Percentiles rank a stretch among this genome's conserved stretches.
Evolutionary conservation across 2,329 filamentous ascomycete species (phyloP).

Genomic region (Botryotinia narcissicola): DNA sequence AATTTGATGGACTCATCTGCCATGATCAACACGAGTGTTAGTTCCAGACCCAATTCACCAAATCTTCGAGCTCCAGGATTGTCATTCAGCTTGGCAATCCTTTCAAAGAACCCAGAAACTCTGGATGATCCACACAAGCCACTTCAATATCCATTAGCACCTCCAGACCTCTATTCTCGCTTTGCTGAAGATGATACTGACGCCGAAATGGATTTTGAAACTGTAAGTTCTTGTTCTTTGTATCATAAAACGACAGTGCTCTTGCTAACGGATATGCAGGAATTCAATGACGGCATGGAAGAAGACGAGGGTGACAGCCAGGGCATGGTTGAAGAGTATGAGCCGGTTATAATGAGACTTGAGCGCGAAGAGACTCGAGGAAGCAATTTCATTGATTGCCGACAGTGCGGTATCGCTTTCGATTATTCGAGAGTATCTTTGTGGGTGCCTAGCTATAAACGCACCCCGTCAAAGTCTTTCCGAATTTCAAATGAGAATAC

Average conservation of each 20-base stretch:
- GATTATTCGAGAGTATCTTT: neutral
- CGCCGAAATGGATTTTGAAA: no score
- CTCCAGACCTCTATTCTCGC: neutral
- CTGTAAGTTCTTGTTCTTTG: neutral
- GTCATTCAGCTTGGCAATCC: neutral
- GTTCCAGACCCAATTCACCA: neutral
- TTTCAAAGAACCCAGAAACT: neutral
- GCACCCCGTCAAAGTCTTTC: neutral
- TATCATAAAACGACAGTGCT: neutral
- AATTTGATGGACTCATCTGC: neutral
- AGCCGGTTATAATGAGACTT: neutral
- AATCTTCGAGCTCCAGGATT: neutral
- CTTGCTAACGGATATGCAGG: neutral
- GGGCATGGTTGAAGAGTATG: neutral
- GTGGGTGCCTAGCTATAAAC: constrained; percentile 1
- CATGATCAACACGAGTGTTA: neutral
- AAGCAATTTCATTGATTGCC: neutral
- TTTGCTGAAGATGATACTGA: neutral
- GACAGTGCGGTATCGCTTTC: neutral
- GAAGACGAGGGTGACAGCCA: neutral
- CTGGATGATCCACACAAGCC: neutral
- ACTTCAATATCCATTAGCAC: neutral
- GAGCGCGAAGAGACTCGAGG: neutral
- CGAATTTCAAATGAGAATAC: neutral
- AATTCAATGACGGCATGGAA: neutral